Evolutionary conservation across 805 yeast species (phyloP), one percentile per base, ranked within the genome.

Genomic region (Millerago galiae): DNA sequence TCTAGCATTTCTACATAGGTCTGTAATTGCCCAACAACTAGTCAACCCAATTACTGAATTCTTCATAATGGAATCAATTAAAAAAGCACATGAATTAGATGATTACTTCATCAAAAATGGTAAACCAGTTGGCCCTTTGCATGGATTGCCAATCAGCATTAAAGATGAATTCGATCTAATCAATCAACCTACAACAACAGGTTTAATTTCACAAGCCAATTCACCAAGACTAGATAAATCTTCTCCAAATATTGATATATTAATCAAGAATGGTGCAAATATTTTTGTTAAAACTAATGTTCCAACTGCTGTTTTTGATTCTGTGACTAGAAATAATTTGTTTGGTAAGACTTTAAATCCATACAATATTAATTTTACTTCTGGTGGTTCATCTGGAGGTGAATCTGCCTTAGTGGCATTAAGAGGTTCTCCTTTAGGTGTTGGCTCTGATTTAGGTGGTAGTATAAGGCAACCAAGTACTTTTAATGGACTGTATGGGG

Each of bases 141-240:
- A 80, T 51, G 87, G 87, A 1, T 58, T 80, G 17, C 87, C 87
- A 5, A 62, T 80, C 28, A 75, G 83, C 1, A 64, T 79, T 41
- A 80, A 80, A 45, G 80, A 55, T 38, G 54, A 55, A 26, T 40
- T 51, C 16, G 48, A 54, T 37, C 50, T 77, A 35, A 58, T 58
- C 37, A 79, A 77, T 6, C 60, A 65, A 16, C 71, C 68, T 6
- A 62, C 79, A 8, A 61, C 74, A 12, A 54, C 71, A 42, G 82
- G 79, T 3, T 65, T 67, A 41, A 68, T 67, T 33, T 61, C 64
- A 21, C 63, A 60, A 50, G 50, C 65, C 14, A 60, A 56, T 35
- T 51, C 62, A 5, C 67, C 62, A 34, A 62, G 51, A 44, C 55
- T 40, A 29, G 54, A 56, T 18, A 52, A 58, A 34, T 68, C 65